Evolutionary conservation across 192 early-diverging fungal species (phyloP), one percentile per base, ranked within the genome.

Genomic region (Chytriomyces confervae): DNA sequence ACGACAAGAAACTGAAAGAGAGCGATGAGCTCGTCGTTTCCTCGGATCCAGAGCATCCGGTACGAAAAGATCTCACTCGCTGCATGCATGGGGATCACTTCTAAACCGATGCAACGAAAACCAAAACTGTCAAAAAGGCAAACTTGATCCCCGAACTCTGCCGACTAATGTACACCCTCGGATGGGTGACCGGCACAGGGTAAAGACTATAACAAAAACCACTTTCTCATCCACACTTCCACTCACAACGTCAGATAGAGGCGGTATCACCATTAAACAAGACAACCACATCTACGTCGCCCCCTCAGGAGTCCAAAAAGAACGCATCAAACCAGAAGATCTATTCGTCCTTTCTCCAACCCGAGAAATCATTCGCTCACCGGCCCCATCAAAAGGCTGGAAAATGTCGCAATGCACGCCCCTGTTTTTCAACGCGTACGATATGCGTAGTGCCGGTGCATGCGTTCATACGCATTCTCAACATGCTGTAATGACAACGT

Each of bases 381-480:
- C 96, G 20, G 68, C 81, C 18, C 75, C 87, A 11, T 82, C 85
- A 1, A 73, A 79, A 27, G 62, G 76, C 13, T 81, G 81, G 69
- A 97, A 94, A 78, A 95, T 93, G 29, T 95, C 95, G 2, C 95
- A 95, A 36, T 98, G 97, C 81, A 97, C 95, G 6, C 97, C 97
- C 6, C 86, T 98, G 24, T 98, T 98, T 81, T 95, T 93, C 80
- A 96, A 96, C 80, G 92, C 95, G 11, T 97, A 95, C 85, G 90
- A 91, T 24, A 84, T 95, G 88, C 88, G 94, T 29, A 80, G 88
- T 43, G 95, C 96, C 29, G 92, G 92, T 45, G 94, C 95, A 5
- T 97, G 96, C 86, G 96, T 98, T 79, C 96, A 98, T 81, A 97
- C 96, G 5, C 97, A 98, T 84, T 97, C 96, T 45, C 95, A 97